These are phyloP conservation scores for Clarireedia hainanense DNA, from an alignment of 2,329 filamentous ascomycete genomes.

Conservation along the genomic window DNA sequence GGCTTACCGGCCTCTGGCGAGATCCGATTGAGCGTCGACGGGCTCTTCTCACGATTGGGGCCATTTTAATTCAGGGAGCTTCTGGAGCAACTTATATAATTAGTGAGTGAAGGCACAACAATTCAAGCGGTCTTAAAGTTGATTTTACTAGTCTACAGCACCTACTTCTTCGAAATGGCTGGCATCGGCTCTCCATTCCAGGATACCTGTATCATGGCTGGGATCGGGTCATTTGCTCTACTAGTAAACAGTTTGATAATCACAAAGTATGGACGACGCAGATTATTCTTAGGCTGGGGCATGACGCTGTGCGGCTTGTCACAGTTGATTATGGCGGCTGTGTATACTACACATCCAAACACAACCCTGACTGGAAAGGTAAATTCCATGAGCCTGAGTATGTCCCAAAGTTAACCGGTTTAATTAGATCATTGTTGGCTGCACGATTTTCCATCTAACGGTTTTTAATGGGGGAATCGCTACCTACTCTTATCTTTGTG, in stretches of 20 bases:
- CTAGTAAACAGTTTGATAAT: conserved; percentile 45
- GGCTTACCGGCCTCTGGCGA: conserved; percentile 40
- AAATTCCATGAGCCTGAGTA: not conserved
- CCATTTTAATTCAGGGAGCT: conserved; percentile 43
- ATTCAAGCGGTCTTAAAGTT: not conserved
- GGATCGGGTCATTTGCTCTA: conserved; percentile 47
- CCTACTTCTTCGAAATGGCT: conserved; percentile 55
- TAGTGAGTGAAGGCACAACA: conserved; percentile 29
- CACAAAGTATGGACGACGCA: conserved; percentile 43
- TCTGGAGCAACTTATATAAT: conserved; percentile 51
- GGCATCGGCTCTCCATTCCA: conserved; percentile 46
- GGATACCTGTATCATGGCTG: conserved; percentile 47
- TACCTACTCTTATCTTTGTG: conserved; percentile 49
- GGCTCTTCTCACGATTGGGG: conserved; percentile 40
- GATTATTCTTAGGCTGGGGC: conserved; percentile 44
- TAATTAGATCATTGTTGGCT: conserved; percentile 36
- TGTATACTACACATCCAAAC: conserved; percentile 39
- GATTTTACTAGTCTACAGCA: conserved; percentile 38
- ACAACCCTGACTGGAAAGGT: conserved; percentile 33
- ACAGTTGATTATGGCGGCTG: conserved; percentile 45
- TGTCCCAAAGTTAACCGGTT: not conserved
- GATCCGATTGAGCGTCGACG: conserved; percentile 45
- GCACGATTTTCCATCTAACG: conserved; percentile 31
- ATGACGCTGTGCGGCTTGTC: conserved; percentile 44
- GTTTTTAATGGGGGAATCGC: conserved; percentile 27